Base-by-base conservation (phyloP, 1,139 yeast species). In the Petasospora fabianii region DNA sequence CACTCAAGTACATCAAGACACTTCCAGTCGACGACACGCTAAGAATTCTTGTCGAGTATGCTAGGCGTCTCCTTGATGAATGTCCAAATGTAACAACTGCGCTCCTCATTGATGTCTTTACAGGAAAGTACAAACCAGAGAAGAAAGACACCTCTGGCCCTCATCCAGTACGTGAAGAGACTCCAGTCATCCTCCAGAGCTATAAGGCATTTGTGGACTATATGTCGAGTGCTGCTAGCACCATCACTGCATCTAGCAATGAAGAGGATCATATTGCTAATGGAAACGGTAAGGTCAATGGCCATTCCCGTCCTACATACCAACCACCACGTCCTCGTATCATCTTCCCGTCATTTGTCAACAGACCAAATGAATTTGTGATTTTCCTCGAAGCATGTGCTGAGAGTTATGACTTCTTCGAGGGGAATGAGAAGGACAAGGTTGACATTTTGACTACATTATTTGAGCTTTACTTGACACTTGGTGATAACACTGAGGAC, bases 341-440 rank as follows among this genome's bases (percentile, higher is more conserved):
- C 30, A 85, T 92, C 3, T 94, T 88, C 57, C 80, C 95, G 2
- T 79, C 95, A 2, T 94, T 92, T 59, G 77, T 85, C 13, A 77
- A 82, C 53, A 87, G 84, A 56, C 88, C 95, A 0, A 76, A 81
- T 54, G 94, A 90, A 54, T 90, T 92, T 69, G 95, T 90, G 15
- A 84, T 86, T n/a, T 90, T 94, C 50, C 63, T 92, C 41, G 98
- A 92, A 57, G 97, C 97, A 0, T 87, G 97, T 54, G 65, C 88
- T 14, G 87, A 83, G 50, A 73, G 85, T 8, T 85, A 85, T 57
- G 90, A 84, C 44, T 73, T 71, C 45, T 84, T 79, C 55, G 92
- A 84, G 44, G 95, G 94, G 0, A 60, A 78, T 43, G 66, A 67
- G 15, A 73, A 74, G 47, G 96, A 87, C 53, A 77, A 80, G 49